Evolutionary conservation across 768 basidiomycete species (phyloP), one percentile per base, ranked within the genome.

Genomic region (Pisolithus sp.): DNA sequence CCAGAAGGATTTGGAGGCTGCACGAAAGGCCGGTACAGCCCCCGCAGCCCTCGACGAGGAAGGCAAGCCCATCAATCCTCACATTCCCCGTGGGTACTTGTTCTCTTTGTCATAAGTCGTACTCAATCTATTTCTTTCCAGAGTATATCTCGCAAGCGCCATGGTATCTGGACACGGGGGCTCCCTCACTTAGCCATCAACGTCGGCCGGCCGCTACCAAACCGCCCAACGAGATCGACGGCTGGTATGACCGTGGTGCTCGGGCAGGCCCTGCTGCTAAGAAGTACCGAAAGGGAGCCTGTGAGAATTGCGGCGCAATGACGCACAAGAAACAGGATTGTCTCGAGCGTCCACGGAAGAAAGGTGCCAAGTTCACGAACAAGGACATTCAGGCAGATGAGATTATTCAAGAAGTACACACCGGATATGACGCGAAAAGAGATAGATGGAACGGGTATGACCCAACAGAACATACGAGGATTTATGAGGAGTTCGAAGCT

Each of bases 381-480:
- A 86, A 81, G 68, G 75, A 95, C 62, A 97, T 98, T 51, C 85
- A 85, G 51, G 80, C 91, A 4, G 96, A 99, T 67, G 96, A 99
- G 64, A 69, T 95, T 18, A 75, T 94, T 50, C 92, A 94, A 67
- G 80, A 91, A 0, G 76, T 94, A 21, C 72, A 81, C 12, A 58
- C 72, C 23, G 88, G 85, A 2, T 99, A 93, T 59, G 96, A 88
- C 56, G 91, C 91, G 24, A 99, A 99, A 71, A 82, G 96, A 34
- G 96, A 99, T 67, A 75, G 96, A 49, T 99, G 96, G 93, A 98
- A 97, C 66, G 96, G 96, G 4, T 99, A 98, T 67, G 93, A 99
- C 64, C 78, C 93, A 7, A 72, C 86, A 5, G 86, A 89, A 59
- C 91, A 98, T 70, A 84, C 84, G 65, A 76, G 70, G 58, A 83